A percentile compares a stretch with the other conserved stretches of the same genome.
Conservation (phyloP, 305 asterid genomes). For the Rubia balearica region DNA sequence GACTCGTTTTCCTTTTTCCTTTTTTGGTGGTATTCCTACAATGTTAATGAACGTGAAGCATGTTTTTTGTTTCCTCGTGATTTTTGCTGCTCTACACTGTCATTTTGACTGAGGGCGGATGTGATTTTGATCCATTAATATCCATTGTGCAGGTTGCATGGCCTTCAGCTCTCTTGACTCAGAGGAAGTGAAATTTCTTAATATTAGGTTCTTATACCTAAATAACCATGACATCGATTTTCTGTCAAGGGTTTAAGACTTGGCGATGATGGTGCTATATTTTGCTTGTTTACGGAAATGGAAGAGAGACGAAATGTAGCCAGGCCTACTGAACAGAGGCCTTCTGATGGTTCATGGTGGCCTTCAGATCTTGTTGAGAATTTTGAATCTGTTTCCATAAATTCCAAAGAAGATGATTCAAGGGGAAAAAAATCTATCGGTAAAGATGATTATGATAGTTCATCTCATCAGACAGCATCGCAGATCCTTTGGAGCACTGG, state of each 20-base stretch:
- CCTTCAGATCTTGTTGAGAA: slow-evolving; percentile 60
- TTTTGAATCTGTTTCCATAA: slow-evolving; percentile 72
- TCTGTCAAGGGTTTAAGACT: slow-evolving; percentile 31
- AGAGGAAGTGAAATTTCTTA: slow-evolving; percentile 25
- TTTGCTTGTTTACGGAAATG: slow-evolving; percentile 40
- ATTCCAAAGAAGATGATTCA: slow-evolving; percentile 35
- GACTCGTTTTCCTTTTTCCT: neutral
- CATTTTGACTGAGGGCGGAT: neutral
- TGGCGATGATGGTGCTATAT: slow-evolving; percentile 35
- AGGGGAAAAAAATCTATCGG: slow-evolving; percentile 39
- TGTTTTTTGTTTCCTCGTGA: slow-evolving; percentile 2
- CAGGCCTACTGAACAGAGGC: slow-evolving; percentile 52
- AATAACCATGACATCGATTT: slow-evolving; percentile 21
- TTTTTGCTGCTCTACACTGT: neutral
- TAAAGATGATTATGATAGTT: slow-evolving; percentile 41
- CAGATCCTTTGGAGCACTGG: slow-evolving; percentile 91
- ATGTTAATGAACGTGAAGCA: neutral
- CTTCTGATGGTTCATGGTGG: slow-evolving; percentile 60
- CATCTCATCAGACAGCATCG: slow-evolving; percentile 56
- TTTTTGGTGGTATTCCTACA: neutral
- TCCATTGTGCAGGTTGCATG: slow-evolving; percentile 42
- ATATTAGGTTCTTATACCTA: slow-evolving; percentile 22
- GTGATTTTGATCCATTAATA: slow-evolving; percentile 9
- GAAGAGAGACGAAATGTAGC: slow-evolving; percentile 53
- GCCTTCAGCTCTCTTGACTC: slow-evolving; percentile 23